Conservation (phyloP, 2,329 filamentous ascomycete species). For the Aspergillus sp. region DNA sequence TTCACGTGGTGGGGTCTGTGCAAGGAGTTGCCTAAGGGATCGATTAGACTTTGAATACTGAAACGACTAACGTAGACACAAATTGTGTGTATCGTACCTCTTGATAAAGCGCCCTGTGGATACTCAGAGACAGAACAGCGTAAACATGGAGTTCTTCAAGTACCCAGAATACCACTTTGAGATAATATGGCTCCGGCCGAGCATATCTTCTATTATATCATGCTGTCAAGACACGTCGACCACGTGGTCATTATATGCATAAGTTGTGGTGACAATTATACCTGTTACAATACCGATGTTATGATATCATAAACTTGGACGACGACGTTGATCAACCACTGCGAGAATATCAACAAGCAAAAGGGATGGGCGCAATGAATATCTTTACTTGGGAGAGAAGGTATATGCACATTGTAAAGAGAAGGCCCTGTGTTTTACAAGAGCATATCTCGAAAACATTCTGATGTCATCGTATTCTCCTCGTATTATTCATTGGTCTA, state of each 20-base stretch:
- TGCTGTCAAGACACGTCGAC: background rate
- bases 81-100: background rate
- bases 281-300: background rate
- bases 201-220: background rate
- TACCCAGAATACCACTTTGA: background rate
- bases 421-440: background rate
- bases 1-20: background rate
- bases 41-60: background rate
- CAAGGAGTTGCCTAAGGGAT: background rate
- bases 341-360: background rate
- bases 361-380: background rate
- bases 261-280: background rate
- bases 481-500: background rate
- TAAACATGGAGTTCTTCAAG: no score
- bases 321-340: background rate
- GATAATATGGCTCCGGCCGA: background rate
- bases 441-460: background rate
- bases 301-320: background rate
- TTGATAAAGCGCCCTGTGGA: background rate
- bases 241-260: background rate
- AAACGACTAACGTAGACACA: background rate
- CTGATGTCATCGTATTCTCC: background rate
- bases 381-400: background rate
- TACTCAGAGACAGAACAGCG: background rate
- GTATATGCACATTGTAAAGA: background rate